These are phyloP conservation scores for Pseudogymnoascus sp. DNA, from an alignment of 2,329 filamentous ascomycete genomes.

Conservation along the genomic window DNA sequence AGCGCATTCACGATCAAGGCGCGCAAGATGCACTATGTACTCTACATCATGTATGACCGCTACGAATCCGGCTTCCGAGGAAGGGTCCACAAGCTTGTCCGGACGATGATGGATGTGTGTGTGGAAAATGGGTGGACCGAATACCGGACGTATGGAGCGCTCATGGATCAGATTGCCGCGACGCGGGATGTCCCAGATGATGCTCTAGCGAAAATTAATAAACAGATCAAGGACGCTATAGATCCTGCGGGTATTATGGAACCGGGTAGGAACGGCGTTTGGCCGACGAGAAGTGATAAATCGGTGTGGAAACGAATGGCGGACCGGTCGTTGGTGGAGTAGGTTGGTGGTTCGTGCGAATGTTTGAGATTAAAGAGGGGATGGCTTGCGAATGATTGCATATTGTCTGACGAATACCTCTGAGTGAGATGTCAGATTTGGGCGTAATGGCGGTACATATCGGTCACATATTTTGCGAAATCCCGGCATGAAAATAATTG, in stretches of 20 bases:
- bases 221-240: slow-evolving; percentile 39
- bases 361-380: background rate
- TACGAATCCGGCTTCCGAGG: slow-evolving; percentile 33
- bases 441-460: background rate
- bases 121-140: slow-evolving; percentile 38
- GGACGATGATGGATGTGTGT: slow-evolving; percentile 33
- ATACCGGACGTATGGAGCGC: slow-evolving; percentile 39
- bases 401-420: background rate
- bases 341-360: background rate
- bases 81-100: slow-evolving; percentile 33
- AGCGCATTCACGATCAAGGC: slow-evolving; percentile 43
- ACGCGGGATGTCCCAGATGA: slow-evolving; percentile 38
- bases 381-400: background rate
- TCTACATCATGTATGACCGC: slow-evolving; percentile 46
- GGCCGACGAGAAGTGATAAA: slow-evolving; percentile 24
- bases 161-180: slow-evolving; percentile 38
- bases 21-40: slow-evolving; percentile 49
- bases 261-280: slow-evolving; percentile 40
- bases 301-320: background rate
- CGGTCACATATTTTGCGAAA: background rate
- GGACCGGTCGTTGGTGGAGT: background rate
- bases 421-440: background rate
- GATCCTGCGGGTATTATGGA: slow-evolving; percentile 42
- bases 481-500: background rate
- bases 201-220: slow-evolving; percentile 36